Percentiles rank a stretch among this genome's conserved stretches.
Conservation (phyloP, 352 stramenopile species). For the Phytopythium ostracodes region DNA sequence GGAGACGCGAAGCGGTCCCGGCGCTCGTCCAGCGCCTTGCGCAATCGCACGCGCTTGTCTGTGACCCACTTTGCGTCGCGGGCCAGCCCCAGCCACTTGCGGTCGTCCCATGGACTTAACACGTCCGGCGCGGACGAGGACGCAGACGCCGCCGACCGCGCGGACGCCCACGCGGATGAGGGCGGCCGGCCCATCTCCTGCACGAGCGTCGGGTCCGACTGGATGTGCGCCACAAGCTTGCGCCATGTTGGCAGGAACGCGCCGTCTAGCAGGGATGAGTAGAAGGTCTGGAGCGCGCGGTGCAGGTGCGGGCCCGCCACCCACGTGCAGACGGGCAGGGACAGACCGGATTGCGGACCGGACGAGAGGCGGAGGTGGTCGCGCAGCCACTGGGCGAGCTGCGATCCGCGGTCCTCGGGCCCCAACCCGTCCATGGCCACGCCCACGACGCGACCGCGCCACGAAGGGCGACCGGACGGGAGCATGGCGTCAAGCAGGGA, state of each 20-base stretch:
- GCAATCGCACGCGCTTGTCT: constrained; percentile 48
- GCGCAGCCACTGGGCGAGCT: constrained; percentile 17
- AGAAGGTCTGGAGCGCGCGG: constrained; percentile 19
- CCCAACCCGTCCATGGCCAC: constrained; percentile 10
- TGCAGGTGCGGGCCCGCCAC: constrained; percentile 11
- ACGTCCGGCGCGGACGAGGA: background rate
- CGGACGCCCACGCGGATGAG: background rate
- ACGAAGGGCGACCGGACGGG: constrained; percentile 10
- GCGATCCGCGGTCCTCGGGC: constrained; percentile 4
- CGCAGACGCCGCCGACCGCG: no score
- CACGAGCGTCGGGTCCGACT: constrained; percentile 16
- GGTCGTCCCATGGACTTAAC: background rate
- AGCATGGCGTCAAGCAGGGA: constrained; percentile 21
- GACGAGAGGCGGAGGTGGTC: background rate
- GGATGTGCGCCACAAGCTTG: constrained; percentile 20
- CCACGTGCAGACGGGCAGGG: constrained; percentile 14
- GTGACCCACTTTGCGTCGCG: constrained; percentile 37
- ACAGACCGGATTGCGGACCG: background rate
- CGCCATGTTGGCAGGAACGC: constrained; percentile 15
- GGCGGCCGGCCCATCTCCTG: constrained; percentile 29
- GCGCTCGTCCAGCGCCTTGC: constrained; percentile 35
- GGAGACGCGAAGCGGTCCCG: constrained; percentile 9
- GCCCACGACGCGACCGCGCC: constrained; percentile 19
- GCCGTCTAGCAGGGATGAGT: constrained; percentile 21
- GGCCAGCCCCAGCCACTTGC: constrained; percentile 19